Base-by-base conservation (phyloP, 2,329 filamentous ascomycete species). In the Aspergillus sp. region DNA sequence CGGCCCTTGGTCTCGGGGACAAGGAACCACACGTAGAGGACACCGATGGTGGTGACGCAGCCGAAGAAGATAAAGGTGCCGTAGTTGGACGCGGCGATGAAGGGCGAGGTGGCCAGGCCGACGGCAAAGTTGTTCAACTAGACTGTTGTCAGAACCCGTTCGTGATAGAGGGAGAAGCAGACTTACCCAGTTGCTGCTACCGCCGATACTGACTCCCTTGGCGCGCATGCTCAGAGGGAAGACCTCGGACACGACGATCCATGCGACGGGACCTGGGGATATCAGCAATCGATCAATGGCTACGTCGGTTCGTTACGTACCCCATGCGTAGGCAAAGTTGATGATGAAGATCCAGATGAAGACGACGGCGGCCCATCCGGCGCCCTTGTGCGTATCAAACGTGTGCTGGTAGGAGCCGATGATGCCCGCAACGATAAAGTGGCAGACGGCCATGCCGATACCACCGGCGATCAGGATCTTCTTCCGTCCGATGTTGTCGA, bases 61-160 rank as follows among this genome's bases (percentile, higher is more conserved):
- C 86, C 87, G 50, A 90, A 91, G 19, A 90, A 73, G 52, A 91
- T 83, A 56, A 88, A 90, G 0, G 88, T 88, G 14, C 87, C 87
- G 54, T 87, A 89, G 0, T 78, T 81, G 43, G 88, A 87, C 4
- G 72, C 65, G 2, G 76, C 72, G 1, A 90, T 73, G 78, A 90
- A 85, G 43, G 86, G 81, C 0, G 87, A 87, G 0, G 87, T 89
- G 10, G 88, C 82, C 62, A 88, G 85, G 0, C 85, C 86, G 20
- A 89, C 83, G 49, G 88, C 78, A 55, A 78, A 81, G 56, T 81
- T 80, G 63, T 77, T 83, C 75, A 85, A 81, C 81, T 69, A 4
- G 11, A 21, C n/a, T n/a, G 32, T 3, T 42, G 16, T 43, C 31
- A 41, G 21, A 5, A 7, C 0, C 31, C n/a, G 7, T 19, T n/a